Conservation (phyloP, 208 protist species). For the Crithidia sp. region DNA sequence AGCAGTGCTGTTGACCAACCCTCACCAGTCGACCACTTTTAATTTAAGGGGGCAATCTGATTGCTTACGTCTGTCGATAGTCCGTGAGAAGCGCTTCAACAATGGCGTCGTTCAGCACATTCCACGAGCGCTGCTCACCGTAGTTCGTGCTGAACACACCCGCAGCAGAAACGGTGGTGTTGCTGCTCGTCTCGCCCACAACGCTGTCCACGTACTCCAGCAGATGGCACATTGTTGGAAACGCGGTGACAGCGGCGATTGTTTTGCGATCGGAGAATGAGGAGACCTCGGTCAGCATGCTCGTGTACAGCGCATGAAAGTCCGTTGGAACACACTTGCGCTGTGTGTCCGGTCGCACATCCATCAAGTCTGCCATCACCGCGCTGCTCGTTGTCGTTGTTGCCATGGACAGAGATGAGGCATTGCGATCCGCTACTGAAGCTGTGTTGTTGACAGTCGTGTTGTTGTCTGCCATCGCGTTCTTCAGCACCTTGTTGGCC, state of each 20-base stretch:
- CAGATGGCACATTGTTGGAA: slow-evolving; percentile 70
- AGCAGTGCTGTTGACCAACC: too few relatives aligned
- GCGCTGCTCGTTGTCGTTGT: background rate
- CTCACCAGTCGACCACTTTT: too few relatives aligned
- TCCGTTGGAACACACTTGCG: slow-evolving; percentile 73
- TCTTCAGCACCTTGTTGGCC: slow-evolving; percentile 29
- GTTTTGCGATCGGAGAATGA: slow-evolving; percentile 62
- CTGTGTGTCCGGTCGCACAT: slow-evolving; percentile 52
- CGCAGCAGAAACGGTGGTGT: too few relatives aligned
- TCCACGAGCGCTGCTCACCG: slow-evolving; percentile 42
- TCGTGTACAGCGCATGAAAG: slow-evolving; percentile 70
- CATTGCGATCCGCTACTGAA: background rate
- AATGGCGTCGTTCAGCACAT: slow-evolving; percentile 45
- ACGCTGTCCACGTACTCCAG: slow-evolving; percentile 53
- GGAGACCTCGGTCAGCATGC: slow-evolving; percentile 72
- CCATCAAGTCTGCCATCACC: background rate
- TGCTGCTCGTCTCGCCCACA: background rate
- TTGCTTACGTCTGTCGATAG: slow-evolving; percentile 9
- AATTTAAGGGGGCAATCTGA: too few relatives aligned
- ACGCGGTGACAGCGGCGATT: slow-evolving; percentile 52
- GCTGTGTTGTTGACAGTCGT: too few relatives aligned
- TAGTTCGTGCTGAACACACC: slow-evolving; percentile 45
- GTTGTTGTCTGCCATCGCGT: background rate
- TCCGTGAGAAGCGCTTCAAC: slow-evolving; percentile 36
- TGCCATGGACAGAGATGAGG: background rate